Evolutionary conservation across 2,329 filamentous ascomycete genomes (phyloP), one percentile per base, ranked within the genome.

Genomic region (Ophiostoma quercus): DNA sequence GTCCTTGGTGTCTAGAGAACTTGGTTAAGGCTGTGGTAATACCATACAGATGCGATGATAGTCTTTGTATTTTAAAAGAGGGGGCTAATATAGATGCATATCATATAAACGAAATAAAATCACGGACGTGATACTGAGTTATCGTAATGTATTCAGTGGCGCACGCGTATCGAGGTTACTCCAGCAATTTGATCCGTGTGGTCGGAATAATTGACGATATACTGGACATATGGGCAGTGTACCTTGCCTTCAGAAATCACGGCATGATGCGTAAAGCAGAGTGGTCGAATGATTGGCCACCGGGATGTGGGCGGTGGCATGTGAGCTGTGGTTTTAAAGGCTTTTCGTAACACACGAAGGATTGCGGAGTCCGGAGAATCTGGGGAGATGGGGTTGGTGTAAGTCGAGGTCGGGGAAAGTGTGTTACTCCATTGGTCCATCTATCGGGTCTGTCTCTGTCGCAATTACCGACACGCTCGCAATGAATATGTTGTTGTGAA

Each of bases 251-350:
- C n/a, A 19, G 43, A 5, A 43, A 6, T 47, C 4, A 47, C 43
- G 16, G 16, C 6, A 19, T 16, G 16, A 8, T n/a, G 19, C 6
- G 5, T n/a, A 19, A 47, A 5, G 19, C 16, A 5, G 8, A 16
- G 16, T 19, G 43, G 11, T 19, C 43, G 16, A 19, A 47, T 47
- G 14, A 47, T 47, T 47, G 43, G 43, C 43, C 43, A 47, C 43
- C 62, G 62, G 62, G 32, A 65, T 41, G 62, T 65, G 62, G 62
- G 34, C 62, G 16, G 62, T 47, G 19, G 19, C 29, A 65, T 65
- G 60, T 65, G 60, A 37, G 60, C 60, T 62, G 4, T 19, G 60
- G 6, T 9, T 14, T 32, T 14, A 14, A 25, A 34, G 29, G 2
- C 16, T 16, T 16, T 47, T 5, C 19, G 16, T 47, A n/a, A 7